These are phyloP conservation scores for Diutina sp. DNA, from an alignment of 1,139 yeast species.

Conservation along the genomic window DNA sequence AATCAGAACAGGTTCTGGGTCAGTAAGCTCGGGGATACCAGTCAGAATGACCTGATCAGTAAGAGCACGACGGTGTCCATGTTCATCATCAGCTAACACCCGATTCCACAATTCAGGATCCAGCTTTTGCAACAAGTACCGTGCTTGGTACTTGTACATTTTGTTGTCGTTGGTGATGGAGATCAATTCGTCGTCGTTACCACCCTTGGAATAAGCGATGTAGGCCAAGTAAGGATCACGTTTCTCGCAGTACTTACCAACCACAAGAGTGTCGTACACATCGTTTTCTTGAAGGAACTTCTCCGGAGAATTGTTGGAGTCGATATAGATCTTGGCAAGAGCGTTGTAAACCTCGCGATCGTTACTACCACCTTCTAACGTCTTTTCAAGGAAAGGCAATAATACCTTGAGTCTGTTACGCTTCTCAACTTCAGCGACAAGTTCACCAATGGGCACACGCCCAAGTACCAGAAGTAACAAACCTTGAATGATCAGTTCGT, in stretches of 20 bases:
- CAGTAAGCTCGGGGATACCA: slow-evolving; percentile 90
- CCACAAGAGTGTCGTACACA: slow-evolving; percentile 80
- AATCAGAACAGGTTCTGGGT: slow-evolving; percentile 91
- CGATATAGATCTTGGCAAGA: slow-evolving; percentile 93
- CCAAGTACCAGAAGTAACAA: slow-evolving; percentile 81
- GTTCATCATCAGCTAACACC: slow-evolving; percentile 56
- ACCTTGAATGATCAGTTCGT: slow-evolving; percentile 73
- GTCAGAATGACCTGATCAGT: slow-evolving; percentile 92
- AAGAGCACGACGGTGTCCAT: slow-evolving; percentile 78
- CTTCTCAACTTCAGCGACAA: slow-evolving; percentile 91
- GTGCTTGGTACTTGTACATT: slow-evolving; percentile 97
- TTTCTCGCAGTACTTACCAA: slow-evolving; percentile 97
- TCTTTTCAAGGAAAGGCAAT: slow-evolving; percentile 86
- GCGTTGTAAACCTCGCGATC: slow-evolving; percentile 92
- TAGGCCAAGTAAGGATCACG: slow-evolving; percentile 97
- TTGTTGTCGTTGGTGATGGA: slow-evolving; percentile 90
- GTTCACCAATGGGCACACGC: slow-evolving; percentile 82
- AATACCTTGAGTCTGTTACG: slow-evolving; percentile 86
- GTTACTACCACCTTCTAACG: slow-evolving; percentile 75
- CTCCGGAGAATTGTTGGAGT: slow-evolving; percentile 94
- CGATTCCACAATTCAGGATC: slow-evolving; percentile 72
- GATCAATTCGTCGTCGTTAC: slow-evolving; percentile 79
- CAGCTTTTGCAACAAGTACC: slow-evolving; percentile 79
- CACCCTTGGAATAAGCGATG: slow-evolving; percentile 93
- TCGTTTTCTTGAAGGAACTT: slow-evolving; percentile 88